Conservation (phyloP, 192 early-diverging fungal genomes). For the Haplosporangium gracile region DNA sequence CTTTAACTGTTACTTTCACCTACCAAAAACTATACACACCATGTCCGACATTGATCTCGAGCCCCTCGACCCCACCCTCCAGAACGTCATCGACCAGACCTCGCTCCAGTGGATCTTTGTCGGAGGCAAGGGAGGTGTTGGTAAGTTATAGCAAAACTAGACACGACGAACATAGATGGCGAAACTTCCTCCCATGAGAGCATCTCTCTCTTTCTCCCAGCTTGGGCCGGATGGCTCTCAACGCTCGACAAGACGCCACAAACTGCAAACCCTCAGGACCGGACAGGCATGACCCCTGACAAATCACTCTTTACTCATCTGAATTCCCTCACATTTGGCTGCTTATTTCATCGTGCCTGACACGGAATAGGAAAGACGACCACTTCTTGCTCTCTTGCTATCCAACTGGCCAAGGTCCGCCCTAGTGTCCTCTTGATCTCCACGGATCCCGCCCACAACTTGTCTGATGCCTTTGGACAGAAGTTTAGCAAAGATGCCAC, state of each 20-base stretch:
- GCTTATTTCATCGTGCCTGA: not conserved
- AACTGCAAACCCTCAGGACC: not conserved
- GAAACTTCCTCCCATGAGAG: not conserved
- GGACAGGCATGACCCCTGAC: not conserved
- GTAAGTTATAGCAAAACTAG: conserved; percentile 63
- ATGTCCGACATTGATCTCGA: conserved; percentile 76
- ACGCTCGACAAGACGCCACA: not conserved
- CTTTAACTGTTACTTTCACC: conserved; percentile 7
- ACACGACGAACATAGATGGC: not conserved
- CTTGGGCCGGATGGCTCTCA: not conserved
- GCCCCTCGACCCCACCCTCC: conserved; percentile 85
- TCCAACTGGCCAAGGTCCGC: conserved; percentile 90
- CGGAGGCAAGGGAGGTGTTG: conserved; percentile 99
- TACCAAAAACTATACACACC: conserved; percentile 7
- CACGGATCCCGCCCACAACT: conserved; percentile 99
- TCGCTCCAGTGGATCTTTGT: conserved; percentile 99
- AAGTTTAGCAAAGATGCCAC: conserved; percentile 98
- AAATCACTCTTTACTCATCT: not conserved
- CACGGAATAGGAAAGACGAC: conserved; percentile 73
- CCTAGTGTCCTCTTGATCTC: conserved; percentile 97
- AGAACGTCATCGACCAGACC: conserved; percentile 97
- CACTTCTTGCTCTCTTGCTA: conserved; percentile 90
- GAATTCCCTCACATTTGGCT: not conserved
- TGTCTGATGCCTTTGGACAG: conserved; percentile 99
- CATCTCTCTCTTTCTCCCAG: not conserved